Base-by-base conservation (phyloP, 1,139 yeast species). In the Meyerozyma guilliermondii region DNA sequence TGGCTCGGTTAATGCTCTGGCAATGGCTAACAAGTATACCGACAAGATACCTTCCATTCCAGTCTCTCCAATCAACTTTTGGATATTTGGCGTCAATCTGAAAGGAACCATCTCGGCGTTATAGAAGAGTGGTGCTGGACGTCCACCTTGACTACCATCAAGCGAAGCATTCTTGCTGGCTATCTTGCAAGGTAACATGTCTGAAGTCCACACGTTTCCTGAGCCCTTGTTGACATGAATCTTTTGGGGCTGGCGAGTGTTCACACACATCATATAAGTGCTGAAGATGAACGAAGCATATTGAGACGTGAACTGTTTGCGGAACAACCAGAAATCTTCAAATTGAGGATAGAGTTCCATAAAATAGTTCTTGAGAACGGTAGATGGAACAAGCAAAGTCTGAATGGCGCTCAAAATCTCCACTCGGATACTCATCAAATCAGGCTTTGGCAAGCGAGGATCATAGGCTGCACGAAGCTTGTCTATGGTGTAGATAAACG, bases 91-190 rank as follows among this genome's bases (percentile, higher is more conserved):
- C 5, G 99, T 92, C 58, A 94, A 75, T 58, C 99, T 77, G 76
- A 94, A 92, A 35, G 98, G 98, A 41, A 92, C 98, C 52, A 89
- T 80, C 60, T 94, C 99, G n/a, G 91, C 81, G 54, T 89, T 88
- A 58, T 86, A 87, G 71, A 92, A 89, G 31, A 92, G 76, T 26
- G 99, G 98, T 0, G 95, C 84, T 7, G 83, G 80, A 46, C 83
- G 68, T 5, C 66, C 65, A 60, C 83, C 78, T 41, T 71, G 72
- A 10, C 78, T 71, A 7, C 74, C 72, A 55, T 81, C 88, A 43
- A 80, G 63, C 4, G 80, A 74, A 26, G 84, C 74, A 55, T 74
- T 77, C 49, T 81, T 76, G 51, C 79, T 76, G 11, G 87, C 85
- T 52, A 83, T 72, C 63, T 83, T 83, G 53, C 89, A 83, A 22